These are phyloP conservation scores for Pleurotus citrinopileatus DNA, from an alignment of 768 basidiomycete genomes.

Conservation along the genomic window DNA sequence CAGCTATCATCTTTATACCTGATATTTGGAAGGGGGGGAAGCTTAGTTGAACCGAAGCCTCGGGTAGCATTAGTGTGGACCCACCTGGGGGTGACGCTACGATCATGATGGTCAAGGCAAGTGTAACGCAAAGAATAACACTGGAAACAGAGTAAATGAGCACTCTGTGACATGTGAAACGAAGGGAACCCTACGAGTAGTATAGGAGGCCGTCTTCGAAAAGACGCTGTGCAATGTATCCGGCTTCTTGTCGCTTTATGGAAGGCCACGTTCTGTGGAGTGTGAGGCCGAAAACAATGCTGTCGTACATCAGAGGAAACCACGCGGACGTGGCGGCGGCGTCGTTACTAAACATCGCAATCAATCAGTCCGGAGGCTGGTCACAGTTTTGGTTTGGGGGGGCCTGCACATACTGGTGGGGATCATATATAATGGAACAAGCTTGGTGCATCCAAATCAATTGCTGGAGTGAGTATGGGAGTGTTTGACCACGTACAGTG, in stretches of 20 bases:
- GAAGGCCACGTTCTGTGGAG: conserved; percentile 35
- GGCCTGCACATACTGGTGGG: neutral
- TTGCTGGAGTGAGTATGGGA: neutral
- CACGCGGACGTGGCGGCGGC: conserved; percentile 47
- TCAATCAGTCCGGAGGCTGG: neutral
- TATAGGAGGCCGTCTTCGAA: conserved; percentile 46
- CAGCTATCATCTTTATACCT: conserved; percentile 45
- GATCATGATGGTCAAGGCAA: conserved; percentile 45
- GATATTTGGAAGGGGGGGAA: neutral
- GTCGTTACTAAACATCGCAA: conserved; percentile 27
- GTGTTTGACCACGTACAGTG: conserved; percentile 22
- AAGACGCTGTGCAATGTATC: conserved; percentile 38
- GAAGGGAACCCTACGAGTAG: conserved; percentile 30
- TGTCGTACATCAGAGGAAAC: conserved; percentile 48
- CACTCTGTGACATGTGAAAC: neutral
- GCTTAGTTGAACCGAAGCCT: neutral
- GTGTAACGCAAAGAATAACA: conserved; percentile 41
- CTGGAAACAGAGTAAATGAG: conserved; percentile 19
- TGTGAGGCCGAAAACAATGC: conserved; percentile 37
- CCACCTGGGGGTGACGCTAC: conserved; percentile 31
- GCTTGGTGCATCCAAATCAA: neutral
- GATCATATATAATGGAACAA: conserved; percentile 4
- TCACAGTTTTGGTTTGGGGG: neutral
- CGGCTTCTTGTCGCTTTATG: conserved; percentile 25
- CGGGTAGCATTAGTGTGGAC: neutral